A percentile compares a stretch with the other conserved stretches of the same genome.
Conservation (phyloP, 2,329 filamentous ascomycete genomes). For the Alternaria infectoria region DNA sequence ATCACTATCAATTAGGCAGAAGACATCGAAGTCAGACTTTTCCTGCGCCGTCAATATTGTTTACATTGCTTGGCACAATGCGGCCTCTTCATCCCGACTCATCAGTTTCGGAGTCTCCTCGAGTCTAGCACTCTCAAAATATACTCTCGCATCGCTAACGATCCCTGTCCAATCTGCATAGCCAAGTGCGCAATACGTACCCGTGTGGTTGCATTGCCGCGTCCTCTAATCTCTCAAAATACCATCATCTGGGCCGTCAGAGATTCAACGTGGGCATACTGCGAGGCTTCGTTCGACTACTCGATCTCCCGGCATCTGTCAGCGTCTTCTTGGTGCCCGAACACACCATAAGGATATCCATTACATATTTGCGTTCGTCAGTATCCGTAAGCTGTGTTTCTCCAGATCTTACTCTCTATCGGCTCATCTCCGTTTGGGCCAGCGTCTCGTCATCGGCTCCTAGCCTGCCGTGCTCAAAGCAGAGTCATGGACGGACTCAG, state of each 20-base stretch:
- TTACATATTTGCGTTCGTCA: slow-evolving; percentile 3
- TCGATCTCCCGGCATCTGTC: slow-evolving; percentile 17
- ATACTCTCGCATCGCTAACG: slow-evolving; percentile 41
- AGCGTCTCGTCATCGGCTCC: slow-evolving; percentile 5
- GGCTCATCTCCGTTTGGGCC: background rate
- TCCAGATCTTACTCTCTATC: background rate
- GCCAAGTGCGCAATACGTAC: slow-evolving; percentile 34
- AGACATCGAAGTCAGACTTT: slow-evolving; percentile 40
- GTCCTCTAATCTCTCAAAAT: slow-evolving; percentile 21
- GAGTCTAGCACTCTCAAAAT: slow-evolving; percentile 44
- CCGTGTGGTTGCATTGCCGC: slow-evolving; percentile 33
- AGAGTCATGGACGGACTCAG: slow-evolving; percentile 17
- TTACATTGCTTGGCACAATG: slow-evolving; percentile 44
- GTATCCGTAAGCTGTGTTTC: slow-evolving; percentile 8
- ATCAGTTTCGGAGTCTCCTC: slow-evolving; percentile 37
- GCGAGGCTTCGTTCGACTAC: slow-evolving; percentile 18
- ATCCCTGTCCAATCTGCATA: slow-evolving; percentile 46
- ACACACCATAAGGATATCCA: slow-evolving; percentile 4
- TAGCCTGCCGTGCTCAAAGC: slow-evolving; percentile 10
- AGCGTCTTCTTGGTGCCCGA: slow-evolving; percentile 23
- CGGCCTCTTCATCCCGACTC: slow-evolving; percentile 43
- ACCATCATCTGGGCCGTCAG: slow-evolving; percentile 27
- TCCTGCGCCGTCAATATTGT: slow-evolving; percentile 43
- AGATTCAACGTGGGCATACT: slow-evolving; percentile 21
- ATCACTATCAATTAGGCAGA: slow-evolving; percentile 38